Evolutionary conservation across 129 eudicot species (phyloP), one percentile per base, ranked within the genome.

Genomic region (Flaveria ramosissima): DNA sequence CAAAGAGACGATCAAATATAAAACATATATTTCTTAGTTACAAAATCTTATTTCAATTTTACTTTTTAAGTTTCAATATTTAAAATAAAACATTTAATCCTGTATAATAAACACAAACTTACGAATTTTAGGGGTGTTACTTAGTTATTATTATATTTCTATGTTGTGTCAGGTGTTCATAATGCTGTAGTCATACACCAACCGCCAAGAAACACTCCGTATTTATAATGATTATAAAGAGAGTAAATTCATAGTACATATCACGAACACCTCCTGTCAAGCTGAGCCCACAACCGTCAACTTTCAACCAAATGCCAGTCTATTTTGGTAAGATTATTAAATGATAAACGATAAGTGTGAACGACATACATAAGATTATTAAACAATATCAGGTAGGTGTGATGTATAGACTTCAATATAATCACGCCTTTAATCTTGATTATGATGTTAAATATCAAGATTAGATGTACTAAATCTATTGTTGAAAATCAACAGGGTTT

Each of bases 381-480:
- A 10, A 23, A 60, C 12, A 11, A 23, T 24, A 23, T 23, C 5
- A 36, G 32, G 30, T 62, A 20, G 65, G 65, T 62, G 20, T 26
- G 68, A 62, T 27, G 11, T 13, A 12, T 62, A 3, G 19, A 62
- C 43, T 27, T 62, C 10, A 62, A 6, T 12, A 62, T 27, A 62
- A 62, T 62, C 65, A 14, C 20, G 30, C 3, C 11, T 26, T 26
- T 26, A 62, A 30, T 14, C 26, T 13, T 27, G 20, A 12, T 62
- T 62, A 62, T 62, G 19, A 27, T 27, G 42, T 62, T 62, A 14
- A 62, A 13, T 30, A 26, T 27, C 43, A 15, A 13, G 6, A 26
- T 62, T 62, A 62, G 43, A 62, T 62, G 19, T 6, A 62, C 19
- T 15, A 71, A 71, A 71, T 10, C 63, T 15, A 27, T 50, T 13